Evolutionary conservation across 495 filamentous ascomycete species (phyloP), one percentile per base, ranked within the genome.

Genomic region (Podospora australis): DNA sequence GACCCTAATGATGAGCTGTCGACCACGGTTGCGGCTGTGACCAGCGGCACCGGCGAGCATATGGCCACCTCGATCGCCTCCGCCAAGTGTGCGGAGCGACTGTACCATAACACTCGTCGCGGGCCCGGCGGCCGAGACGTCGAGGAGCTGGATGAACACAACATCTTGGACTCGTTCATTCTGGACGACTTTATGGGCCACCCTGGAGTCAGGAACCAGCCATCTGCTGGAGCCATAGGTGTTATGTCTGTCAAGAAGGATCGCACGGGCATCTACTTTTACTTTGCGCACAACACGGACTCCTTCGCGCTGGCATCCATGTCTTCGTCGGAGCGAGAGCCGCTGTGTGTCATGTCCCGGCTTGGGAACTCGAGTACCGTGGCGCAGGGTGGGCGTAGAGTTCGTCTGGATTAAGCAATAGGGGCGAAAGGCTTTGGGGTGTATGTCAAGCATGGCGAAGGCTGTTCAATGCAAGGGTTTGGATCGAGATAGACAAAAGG

Each of bases 11-110:
- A 78, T 29, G 62, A 70, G 2, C 77, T 86, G 0, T 61, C 69
- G 20, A 75, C 79, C 2, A 72, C 73, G 21, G 85, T 92, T 26
- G 90, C 87, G 25, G 78, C 78, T 24, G 88, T 95, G 7, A 90
- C 87, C 13, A 94, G 88, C 55, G 92, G 92, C 23, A 98, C 92
- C 4, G 92, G 92, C 28, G 92, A 98, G 70, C 92, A 97, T 59
- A 96, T 98, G 80, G 88, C 89, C 5, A 91, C 91, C 1, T 91
- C 88, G 1, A 75, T 88, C 69, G 89, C 88, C 10, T 89, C 90
- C 0, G 77, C 77, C 29, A 83, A 79, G 41, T 90, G 88, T 62
- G 86, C 88, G 2, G 80, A 82, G 38, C 78, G 88, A 1, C 63
- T 96, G 13, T 91, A 85, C 56, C 78, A 83, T 44, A 72, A 75